A percentile compares a stretch with the other conserved stretches of the same genome.
Evolutionary conservation across 1,284 basidiomycete genomes (phyloP).

Genomic region (Ceratobasidium sp.): DNA sequence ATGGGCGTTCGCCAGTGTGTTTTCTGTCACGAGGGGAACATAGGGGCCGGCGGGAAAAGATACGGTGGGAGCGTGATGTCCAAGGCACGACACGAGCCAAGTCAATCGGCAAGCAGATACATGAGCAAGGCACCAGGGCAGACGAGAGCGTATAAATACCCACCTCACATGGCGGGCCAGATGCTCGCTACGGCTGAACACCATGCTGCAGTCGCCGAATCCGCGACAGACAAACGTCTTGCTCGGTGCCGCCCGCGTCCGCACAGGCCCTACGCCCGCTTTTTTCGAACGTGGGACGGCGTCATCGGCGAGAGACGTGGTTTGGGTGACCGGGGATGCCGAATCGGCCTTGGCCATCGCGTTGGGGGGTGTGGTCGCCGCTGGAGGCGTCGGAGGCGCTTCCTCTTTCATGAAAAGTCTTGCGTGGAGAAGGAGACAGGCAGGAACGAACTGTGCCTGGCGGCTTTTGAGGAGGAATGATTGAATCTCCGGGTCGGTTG

Average conservation of each 20-base stretch:
- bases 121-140: constrained; percentile 33
- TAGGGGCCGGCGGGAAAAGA: constrained; percentile 24
- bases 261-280: constrained; percentile 20
- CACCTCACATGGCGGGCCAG: constrained; percentile 93
- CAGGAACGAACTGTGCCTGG: constrained; percentile 6
- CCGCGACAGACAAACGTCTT: constrained; percentile 96
- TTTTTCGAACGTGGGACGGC: constrained; percentile 20
- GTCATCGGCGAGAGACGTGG: constrained; percentile 1
- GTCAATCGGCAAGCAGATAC: constrained; percentile 1
- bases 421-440: neutral
- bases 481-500: no score
- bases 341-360: constrained; percentile 5
- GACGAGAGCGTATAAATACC: constrained; percentile 2
- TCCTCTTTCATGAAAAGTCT: neutral
- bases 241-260: constrained; percentile 68
- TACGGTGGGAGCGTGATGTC: neutral
- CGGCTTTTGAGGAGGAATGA: neutral
- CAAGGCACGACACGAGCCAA: constrained; percentile 6
- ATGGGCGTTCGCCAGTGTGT: no score
- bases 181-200: constrained; percentile 94
- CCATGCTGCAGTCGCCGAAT: constrained; percentile 95
- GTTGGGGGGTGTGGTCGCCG: neutral
- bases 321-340: neutral
- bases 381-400: constrained; percentile 11
- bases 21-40: constrained; percentile 64